These are phyloP conservation scores for Fusarium abutilonis DNA, from an alignment of 2,329 filamentous ascomycete genomes.

Conservation along the genomic window DNA sequence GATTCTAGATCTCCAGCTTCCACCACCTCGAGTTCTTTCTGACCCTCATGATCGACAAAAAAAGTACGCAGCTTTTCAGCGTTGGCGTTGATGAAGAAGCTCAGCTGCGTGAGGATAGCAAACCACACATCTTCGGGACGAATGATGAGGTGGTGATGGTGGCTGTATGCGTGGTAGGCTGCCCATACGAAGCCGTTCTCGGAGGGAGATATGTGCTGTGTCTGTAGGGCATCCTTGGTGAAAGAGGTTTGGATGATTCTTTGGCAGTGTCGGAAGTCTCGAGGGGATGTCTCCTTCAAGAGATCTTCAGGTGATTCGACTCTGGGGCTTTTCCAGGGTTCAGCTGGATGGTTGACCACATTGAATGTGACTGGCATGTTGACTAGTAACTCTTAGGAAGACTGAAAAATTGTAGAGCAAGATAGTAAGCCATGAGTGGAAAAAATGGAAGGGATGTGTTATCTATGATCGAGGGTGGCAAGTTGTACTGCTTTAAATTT, in stretches of 20 bases:
- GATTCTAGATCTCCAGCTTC: background rate
- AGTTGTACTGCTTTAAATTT: no score
- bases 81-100: background rate
- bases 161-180: background rate
- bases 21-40: conserved; percentile 1
- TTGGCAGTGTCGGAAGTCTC: background rate
- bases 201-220: background rate
- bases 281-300: background rate
- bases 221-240: background rate
- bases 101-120: background rate
- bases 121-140: conserved; percentile 4
- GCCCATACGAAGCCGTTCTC: background rate
- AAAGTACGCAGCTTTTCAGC: conserved; percentile 31
- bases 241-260: background rate
- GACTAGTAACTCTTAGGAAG: no score
- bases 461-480: no score
- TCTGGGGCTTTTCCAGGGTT: background rate
- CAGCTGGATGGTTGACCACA: background rate
- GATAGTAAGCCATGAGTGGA: no score
- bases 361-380: conserved; percentile 4
- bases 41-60: conserved; percentile 6
- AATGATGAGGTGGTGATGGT: background rate
- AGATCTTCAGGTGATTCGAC: background rate
- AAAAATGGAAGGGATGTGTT: no score
- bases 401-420: no score